Conservation (phyloP, 129 eudicot genomes). For the Saussurea involucrata region DNA sequence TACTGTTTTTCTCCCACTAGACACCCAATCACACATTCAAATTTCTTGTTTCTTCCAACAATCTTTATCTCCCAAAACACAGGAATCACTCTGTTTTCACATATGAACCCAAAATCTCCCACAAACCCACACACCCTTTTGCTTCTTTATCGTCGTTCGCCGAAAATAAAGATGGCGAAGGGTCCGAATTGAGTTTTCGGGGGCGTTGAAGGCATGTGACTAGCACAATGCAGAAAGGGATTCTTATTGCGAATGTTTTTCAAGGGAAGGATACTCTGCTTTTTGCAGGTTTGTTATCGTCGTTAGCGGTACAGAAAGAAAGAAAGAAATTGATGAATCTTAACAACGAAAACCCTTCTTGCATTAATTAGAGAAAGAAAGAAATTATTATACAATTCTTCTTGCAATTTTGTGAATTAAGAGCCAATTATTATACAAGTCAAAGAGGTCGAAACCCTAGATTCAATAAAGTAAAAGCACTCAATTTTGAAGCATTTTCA, state of each 20-base stretch:
- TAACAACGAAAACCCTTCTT: too few relatives aligned
- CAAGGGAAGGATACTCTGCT: constrained; percentile 90
- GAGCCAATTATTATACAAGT: too few relatives aligned
- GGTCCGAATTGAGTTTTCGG: constrained; percentile 53
- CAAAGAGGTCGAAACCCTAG: too few relatives aligned
- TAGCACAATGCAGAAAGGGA: constrained; percentile 98
- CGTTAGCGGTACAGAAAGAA: too few relatives aligned
- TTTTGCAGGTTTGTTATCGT: constrained; percentile 83
- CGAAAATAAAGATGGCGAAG: constrained; percentile 40
- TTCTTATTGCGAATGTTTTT: constrained; percentile 82
- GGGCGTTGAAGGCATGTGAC: constrained; percentile 86
- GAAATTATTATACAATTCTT: too few relatives aligned
- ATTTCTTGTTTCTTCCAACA: constrained; percentile 35
- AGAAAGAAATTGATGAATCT: too few relatives aligned
- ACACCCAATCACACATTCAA: constrained; percentile 41
- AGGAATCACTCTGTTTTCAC: constrained; percentile 30
- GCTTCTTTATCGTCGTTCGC: constrained; percentile 80
- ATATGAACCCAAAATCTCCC: constrained; percentile 31
- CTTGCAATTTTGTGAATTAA: too few relatives aligned
- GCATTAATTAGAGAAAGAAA: too few relatives aligned
- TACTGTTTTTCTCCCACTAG: constrained; percentile 61
- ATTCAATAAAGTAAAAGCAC: too few relatives aligned
- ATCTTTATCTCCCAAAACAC: constrained; percentile 32
- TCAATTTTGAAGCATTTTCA: too few relatives aligned
- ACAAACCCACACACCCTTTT: constrained; percentile 41